These are phyloP conservation scores for Nakaseomyces delphensis DNA, from an alignment of 1,139 yeast species.

Conservation along the genomic window DNA sequence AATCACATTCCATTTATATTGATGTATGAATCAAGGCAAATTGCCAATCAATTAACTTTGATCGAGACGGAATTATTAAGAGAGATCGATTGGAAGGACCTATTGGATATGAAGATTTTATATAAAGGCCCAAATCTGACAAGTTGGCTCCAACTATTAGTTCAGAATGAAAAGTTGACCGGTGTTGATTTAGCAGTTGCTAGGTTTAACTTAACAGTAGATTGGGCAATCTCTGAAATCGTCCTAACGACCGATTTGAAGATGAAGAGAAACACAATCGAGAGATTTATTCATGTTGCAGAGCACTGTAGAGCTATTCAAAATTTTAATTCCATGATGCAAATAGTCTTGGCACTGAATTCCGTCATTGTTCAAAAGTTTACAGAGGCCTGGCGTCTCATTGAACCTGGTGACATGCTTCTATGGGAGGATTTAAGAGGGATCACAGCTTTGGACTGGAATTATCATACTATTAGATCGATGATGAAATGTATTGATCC, in stretches of 20 bases:
- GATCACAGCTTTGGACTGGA: slow-evolving; percentile 54
- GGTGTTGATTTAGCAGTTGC: slow-evolving; percentile 83
- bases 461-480: slow-evolving; percentile 56
- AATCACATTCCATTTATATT: slow-evolving; percentile 74
- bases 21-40: slow-evolving; percentile 52
- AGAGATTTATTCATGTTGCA: slow-evolving; percentile 80
- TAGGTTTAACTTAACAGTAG: slow-evolving; percentile 79
- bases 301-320: slow-evolving; percentile 62
- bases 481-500: slow-evolving; percentile 57
- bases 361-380: slow-evolving; percentile 56
- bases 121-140: slow-evolving; percentile 60
- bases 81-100: slow-evolving; percentile 88
- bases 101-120: slow-evolving; percentile 70
- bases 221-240: slow-evolving; percentile 89
- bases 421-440: slow-evolving; percentile 59
- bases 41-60: slow-evolving; percentile 75
- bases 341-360: slow-evolving; percentile 74
- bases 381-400: slow-evolving; percentile 64
- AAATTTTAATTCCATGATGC: slow-evolving; percentile 82
- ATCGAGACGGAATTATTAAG: slow-evolving; percentile 77
- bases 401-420: slow-evolving; percentile 47
- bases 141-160: slow-evolving; percentile 76
- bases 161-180: slow-evolving; percentile 48
- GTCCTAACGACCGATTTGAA: slow-evolving; percentile 52
- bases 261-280: slow-evolving; percentile 58